Evolutionary conservation across 2,329 filamentous ascomycete genomes (phyloP).

Genomic region (Colletotrichum lindemuthianum): DNA sequence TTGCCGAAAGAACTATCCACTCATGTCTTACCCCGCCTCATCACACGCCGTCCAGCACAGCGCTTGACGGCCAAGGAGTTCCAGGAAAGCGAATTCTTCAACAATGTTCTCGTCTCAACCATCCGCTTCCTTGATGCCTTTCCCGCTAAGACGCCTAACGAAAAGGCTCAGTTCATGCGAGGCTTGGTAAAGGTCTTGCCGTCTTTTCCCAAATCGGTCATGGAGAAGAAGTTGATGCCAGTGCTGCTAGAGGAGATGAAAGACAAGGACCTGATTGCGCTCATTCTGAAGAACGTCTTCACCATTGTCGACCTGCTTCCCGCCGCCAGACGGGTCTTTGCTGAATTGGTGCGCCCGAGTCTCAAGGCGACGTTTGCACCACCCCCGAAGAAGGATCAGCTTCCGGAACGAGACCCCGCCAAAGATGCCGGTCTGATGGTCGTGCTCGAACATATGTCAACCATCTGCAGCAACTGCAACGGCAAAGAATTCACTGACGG

Average conservation of each 20-base stretch:
- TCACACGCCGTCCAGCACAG: conserved; percentile 87
- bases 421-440: conserved; percentile 94
- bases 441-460: conserved; percentile 82
- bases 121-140: conserved; percentile 94
- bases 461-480: conserved; percentile 82
- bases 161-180: conserved; percentile 92
- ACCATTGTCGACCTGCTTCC: conserved; percentile 85
- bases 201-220: conserved; percentile 91
- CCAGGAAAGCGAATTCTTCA: conserved; percentile 94
- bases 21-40: conserved; percentile 83
- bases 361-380: conserved; percentile 84
- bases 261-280: conserved; percentile 84
- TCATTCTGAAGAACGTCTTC: conserved; percentile 92
- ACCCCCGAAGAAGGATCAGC: conserved; percentile 67
- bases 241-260: conserved; percentile 93
- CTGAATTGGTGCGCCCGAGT: conserved; percentile 85
- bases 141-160: conserved; percentile 88
- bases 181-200: conserved; percentile 87
- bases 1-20: conserved; percentile 81
- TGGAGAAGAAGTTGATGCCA: conserved; percentile 93
- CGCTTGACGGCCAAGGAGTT: conserved; percentile 90
- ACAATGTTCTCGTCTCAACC: conserved; percentile 95
- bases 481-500: conserved; percentile 96
- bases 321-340: conserved; percentile 80
- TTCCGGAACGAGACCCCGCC: conserved; percentile 74